Evolutionary conservation across 805 yeast genomes (phyloP).

Genomic region (Candida ficus): DNA sequence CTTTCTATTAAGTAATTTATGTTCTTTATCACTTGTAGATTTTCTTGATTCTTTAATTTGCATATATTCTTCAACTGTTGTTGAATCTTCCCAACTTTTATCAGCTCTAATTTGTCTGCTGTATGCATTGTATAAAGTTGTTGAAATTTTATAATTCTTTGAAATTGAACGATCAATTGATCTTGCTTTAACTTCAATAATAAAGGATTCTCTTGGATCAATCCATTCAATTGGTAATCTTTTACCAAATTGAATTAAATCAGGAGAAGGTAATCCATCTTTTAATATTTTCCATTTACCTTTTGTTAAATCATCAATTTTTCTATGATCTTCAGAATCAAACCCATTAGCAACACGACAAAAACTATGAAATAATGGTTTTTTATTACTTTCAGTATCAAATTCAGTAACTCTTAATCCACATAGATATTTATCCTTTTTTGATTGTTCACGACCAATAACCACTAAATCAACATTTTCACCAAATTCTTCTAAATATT

Average conservation of each 20-base stretch:
- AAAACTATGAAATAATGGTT: conserved; percentile 50
- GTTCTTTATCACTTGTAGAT: conserved; percentile 18
- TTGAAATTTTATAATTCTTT: conserved; percentile 51
- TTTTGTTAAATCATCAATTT: conserved; percentile 49
- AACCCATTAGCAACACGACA: conserved; percentile 86
- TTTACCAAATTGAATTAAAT: conserved; percentile 48
- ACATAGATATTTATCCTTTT: conserved; percentile 65
- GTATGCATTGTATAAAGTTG: conserved; percentile 74
- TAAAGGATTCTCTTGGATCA: conserved; percentile 68
- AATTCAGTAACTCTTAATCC: conserved; percentile 52
- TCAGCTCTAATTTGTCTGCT: conserved; percentile 65
- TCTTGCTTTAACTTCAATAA: conserved; percentile 79
- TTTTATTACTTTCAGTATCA: conserved; percentile 18
- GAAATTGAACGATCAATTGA: conserved; percentile 50
- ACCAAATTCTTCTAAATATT: conserved; percentile 79
- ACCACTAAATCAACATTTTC: conserved; percentile 78
- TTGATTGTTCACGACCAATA: conserved; percentile 72
- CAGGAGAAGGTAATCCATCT: conserved; percentile 35
- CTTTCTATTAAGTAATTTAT: conserved; percentile 25
- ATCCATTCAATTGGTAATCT: conserved; percentile 73
- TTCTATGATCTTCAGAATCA: conserved; percentile 52
- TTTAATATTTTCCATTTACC: conserved; percentile 55
- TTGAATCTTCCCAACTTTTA: conserved; percentile 51
- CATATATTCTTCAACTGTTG: conserved; percentile 50
- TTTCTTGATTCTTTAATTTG: conserved; percentile 26